Evolutionary conservation across 192 early-diverging fungal species (phyloP), one percentile per base, ranked within the genome.

Genomic region (Backusella liffmaniae): DNA sequence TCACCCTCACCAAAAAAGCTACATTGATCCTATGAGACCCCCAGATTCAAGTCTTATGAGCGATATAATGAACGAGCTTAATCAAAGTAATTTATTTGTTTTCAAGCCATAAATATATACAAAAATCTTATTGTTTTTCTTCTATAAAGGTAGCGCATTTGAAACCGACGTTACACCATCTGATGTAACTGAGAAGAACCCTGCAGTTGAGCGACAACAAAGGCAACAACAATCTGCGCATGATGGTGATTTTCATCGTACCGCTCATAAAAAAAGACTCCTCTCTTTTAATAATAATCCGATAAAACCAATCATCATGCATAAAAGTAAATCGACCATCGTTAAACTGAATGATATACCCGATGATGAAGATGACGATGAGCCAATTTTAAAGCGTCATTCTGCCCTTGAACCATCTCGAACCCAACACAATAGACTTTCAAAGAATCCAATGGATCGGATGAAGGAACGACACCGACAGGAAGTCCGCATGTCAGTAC

Each of bases 401-500:
- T 62, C 56, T 21, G 44, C 29, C 4, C 7, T 72, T 16, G 23
- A 53, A 1, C 35, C 34, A 4, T 32, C 5, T 29, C 42, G 18
- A 15, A 5, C 6, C 1, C 15, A 29, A 18, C 30, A 34, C 68
- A 72, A 34, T 42, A 21, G 44, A 8, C 26, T 29, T 7, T 39
- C 15, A 30, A 49, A 39, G 13, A 37, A 69, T 5, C 42, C 67
- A n/a, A 75, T 76, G 23, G 51, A 69, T 56, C 18, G 75, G 15
- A 76, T 76, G 75, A 76, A 70, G 23, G 75, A 76, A 26, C 53
- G 75, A 37, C 75, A 76, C 59, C 46, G 75, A 23, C 75, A 76
- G n/a, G 75, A 76, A 39, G 37, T 36, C 26, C 41, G 67, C 6
- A 49, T 67, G 5, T 49, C 67, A 7, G 1, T 39, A 13, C 67